These are phyloP conservation scores for Globisporangium nunn DNA, from an alignment of 352 stramenopile genomes.

Conservation along the genomic window DNA sequence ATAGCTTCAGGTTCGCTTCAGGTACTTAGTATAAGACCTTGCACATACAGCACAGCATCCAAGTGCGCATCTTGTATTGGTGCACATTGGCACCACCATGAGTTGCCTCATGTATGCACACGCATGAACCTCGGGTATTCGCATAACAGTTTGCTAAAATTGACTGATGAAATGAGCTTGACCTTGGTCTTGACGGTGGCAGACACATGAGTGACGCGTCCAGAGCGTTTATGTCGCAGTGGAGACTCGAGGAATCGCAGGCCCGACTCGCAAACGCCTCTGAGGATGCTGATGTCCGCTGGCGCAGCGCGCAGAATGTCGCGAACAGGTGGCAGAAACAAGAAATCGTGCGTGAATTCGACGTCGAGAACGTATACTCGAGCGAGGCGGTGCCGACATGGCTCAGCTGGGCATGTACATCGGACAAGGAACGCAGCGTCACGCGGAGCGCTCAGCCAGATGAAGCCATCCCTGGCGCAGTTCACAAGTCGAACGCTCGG, in stretches of 20 bases:
- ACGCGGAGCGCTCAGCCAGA: neutral
- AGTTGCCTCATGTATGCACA: too few relatives aligned
- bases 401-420: constrained; percentile 3
- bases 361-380: constrained; percentile 14
- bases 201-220: neutral
- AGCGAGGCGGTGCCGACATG: constrained; percentile 5
- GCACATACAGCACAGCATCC: neutral
- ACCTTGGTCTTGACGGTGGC: neutral
- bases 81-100: too few relatives aligned
- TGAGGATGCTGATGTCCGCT: constrained; percentile 8
- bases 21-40: neutral
- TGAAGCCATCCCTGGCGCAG: neutral
- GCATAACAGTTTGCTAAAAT: neutral
- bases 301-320: constrained; percentile 20
- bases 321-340: constrained; percentile 14
- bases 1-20: constrained; percentile 9
- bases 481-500: neutral
- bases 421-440: constrained; percentile 8
- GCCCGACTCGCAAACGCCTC: neutral
- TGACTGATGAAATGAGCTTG: too few relatives aligned
- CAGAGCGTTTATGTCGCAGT: constrained; percentile 23
- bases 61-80: too few relatives aligned
- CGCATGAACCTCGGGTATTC: neutral
- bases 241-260: constrained; percentile 14
- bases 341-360: constrained; percentile 9